Conservation (phyloP, 345 rosid genomes). For the Citrus sp. region DNA sequence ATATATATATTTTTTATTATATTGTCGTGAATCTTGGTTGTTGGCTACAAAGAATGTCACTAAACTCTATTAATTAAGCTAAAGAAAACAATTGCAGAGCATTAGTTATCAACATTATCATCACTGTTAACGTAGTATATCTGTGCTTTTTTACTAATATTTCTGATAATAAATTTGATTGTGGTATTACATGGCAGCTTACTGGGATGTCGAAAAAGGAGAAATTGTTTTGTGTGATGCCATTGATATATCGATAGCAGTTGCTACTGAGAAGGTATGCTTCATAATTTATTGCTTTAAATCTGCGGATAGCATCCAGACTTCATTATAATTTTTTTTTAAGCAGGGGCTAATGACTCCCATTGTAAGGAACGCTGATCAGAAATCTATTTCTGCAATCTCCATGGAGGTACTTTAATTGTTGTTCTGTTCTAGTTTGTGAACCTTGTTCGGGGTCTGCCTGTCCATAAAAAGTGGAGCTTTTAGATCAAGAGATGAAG, state of each 20-base stretch:
- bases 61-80: not conserved
- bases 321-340: constrained; percentile 19
- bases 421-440: not conserved
- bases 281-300: constrained; percentile 14
- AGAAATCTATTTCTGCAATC: constrained; percentile 82
- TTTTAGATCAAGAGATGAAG: too few species aligned
- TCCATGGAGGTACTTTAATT: constrained; percentile 63
- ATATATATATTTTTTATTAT: not conserved
- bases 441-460: not conserved
- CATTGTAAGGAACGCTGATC: constrained; percentile 82
- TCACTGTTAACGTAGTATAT: not conserved
- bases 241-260: constrained; percentile 91
- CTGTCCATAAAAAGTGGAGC: too few species aligned
- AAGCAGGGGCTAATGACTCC: constrained; percentile 99
- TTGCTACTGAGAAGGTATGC: constrained; percentile 93
- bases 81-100: not conserved
- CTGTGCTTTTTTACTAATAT: not conserved
- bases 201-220: constrained; percentile 74
- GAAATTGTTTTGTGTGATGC: constrained; percentile 61
- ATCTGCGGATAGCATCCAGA: not conserved
- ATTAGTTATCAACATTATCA: not conserved
- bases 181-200: constrained; percentile 48
- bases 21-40: not conserved
- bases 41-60: not conserved
- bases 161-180: constrained; percentile 18